phyloP scores from a whole-genome alignment of 352 stramenopile genomes.

The Pythium aquatile region DNA sequence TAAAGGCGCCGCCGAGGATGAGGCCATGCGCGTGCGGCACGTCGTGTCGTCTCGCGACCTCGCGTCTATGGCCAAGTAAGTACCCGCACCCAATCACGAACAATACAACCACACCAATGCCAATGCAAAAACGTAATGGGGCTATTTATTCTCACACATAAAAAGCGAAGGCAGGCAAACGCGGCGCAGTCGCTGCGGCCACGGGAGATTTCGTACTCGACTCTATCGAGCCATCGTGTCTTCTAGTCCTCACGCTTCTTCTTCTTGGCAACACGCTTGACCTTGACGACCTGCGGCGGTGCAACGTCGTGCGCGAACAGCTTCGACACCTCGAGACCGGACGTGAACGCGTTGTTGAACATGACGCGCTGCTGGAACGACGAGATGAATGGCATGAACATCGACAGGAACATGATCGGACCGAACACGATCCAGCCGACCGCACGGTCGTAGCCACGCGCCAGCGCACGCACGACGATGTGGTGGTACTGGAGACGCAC shows the following conservation, averaged over 20 bases:
- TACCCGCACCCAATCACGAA: neutral
- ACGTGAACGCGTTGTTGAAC: slow-evolving; percentile 91
- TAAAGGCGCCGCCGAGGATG: slow-evolving; percentile 6
- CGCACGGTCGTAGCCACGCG: slow-evolving; percentile 66
- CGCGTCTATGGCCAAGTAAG: slow-evolving; percentile 17
- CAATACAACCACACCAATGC: neutral
- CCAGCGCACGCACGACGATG: slow-evolving; percentile 78
- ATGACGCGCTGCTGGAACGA: slow-evolving; percentile 89
- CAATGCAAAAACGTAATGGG: slow-evolving; percentile 21
- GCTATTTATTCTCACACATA: slow-evolving; percentile 33
- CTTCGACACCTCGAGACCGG: slow-evolving; percentile 85
- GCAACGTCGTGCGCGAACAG: slow-evolving; percentile 86
- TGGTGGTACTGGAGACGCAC: slow-evolving; percentile 80
- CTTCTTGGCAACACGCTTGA: slow-evolving; percentile 88
- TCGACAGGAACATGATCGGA: slow-evolving; percentile 85
- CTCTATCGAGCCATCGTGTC: neutral
- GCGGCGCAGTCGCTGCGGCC: neutral
- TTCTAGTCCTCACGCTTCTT: slow-evolving; percentile 83
- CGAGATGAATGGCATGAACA: slow-evolving; percentile 89
- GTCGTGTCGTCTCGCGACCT: slow-evolving; percentile 22
- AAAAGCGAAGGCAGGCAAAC: slow-evolving; percentile 5
- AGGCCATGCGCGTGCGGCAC: slow-evolving; percentile 10
- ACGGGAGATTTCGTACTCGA: neutral
- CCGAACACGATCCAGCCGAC: slow-evolving; percentile 89
- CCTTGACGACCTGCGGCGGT: slow-evolving; percentile 77